Evolutionary conservation across 164 flowering plant genomes (phyloP), one percentile per base, ranked within the genome.

Genomic region (Euptelea pleiosperma): DNA sequence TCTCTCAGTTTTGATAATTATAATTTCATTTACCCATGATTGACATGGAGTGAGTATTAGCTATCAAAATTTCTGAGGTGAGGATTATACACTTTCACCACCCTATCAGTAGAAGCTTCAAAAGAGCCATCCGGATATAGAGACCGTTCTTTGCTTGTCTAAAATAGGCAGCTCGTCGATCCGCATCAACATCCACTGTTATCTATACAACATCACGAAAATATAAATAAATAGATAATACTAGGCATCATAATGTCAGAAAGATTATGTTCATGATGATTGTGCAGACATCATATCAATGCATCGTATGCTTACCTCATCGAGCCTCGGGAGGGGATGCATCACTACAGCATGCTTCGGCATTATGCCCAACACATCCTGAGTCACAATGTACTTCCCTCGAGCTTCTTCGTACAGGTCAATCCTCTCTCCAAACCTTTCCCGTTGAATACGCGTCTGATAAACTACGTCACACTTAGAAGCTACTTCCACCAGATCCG

Each of bases 141-240:
- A 93, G 89, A 45, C 99, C 99, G 68, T 93, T 93, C 81, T 93
- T 93, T 6, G 97, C 99, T 76, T 93, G 99, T 69, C 99, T 78
- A 56, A 93, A 93, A 64, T 93, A 93, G 35, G 99, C 97, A 67
- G 99, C 99, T 57, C 99, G 81, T 37, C 93, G 93, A 76, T 93
- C 99, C 14, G 19, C 69, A 73, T 93, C 99, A 49, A 93, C 97
- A 24, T 88, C 95, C 57, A 88, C 88, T 10, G 95, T 83, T 29
- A 93, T 91, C 99, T 93, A 65, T 60, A 70, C 24, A 58, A 39
- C 16, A 61, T 25, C 19, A 37, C 28, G 45, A 67, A 61, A 24
- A 16, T 9, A 28, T n/a, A 34, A 15, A 37, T 18, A 39, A 19
- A 46, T 12, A 42, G 12, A 7, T 8, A 14, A 55, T n/a, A n/a